These are phyloP conservation scores for Colletotrichum nymphaeae DNA, from an alignment of 2,329 filamentous ascomycete genomes.

Conservation along the genomic window DNA sequence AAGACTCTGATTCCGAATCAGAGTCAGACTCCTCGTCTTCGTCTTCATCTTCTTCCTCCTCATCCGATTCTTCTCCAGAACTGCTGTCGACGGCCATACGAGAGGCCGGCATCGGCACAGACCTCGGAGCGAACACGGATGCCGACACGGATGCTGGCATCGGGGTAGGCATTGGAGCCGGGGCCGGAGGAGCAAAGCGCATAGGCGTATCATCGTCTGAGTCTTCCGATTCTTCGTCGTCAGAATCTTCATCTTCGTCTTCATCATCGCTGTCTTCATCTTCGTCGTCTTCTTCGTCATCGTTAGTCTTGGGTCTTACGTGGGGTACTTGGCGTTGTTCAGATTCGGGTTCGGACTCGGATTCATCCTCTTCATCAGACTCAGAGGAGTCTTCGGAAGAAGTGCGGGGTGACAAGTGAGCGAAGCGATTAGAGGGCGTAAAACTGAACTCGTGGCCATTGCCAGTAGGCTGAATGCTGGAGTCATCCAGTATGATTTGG, in stretches of 20 bases:
- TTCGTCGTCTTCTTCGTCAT: constrained; percentile 26
- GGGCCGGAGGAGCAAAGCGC: constrained; percentile 2
- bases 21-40: constrained; percentile 37
- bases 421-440: constrained; percentile 38
- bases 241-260: neutral
- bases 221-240: neutral
- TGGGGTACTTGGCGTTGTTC: neutral
- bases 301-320: neutral
- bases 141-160: neutral
- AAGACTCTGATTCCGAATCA: constrained; percentile 35
- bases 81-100: constrained; percentile 16
- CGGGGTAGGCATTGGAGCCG: constrained; percentile 27
- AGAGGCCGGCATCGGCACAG: neutral
- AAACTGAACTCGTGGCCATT: constrained; percentile 57
- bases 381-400: constrained; percentile 41
- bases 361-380: constrained; percentile 20
- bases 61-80: constrained; percentile 26
- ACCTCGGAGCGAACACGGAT: neutral
- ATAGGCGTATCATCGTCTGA: constrained; percentile 27
- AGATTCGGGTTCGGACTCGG: constrained; percentile 14
- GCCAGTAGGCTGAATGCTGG: constrained; percentile 55
- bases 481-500: constrained; percentile 45
- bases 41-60: constrained; percentile 31
- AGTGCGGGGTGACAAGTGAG: constrained; percentile 46
- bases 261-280: constrained; percentile 22